phyloP scores from a whole-genome alignment of 768 basidiomycete genomes.

The Russula sp. region DNA sequence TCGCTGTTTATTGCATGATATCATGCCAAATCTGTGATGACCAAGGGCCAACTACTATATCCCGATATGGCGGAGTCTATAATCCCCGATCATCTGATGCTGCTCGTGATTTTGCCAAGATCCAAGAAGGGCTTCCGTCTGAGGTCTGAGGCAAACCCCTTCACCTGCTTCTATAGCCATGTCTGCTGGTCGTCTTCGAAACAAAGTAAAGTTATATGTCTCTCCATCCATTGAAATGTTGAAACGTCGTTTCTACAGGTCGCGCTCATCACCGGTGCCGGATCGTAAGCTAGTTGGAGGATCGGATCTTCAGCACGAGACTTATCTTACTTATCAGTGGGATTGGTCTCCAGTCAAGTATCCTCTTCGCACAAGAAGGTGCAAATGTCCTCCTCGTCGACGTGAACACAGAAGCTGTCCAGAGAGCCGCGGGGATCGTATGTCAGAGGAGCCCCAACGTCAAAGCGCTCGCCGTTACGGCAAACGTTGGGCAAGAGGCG shows the following conservation, averaged over 20 bases:
- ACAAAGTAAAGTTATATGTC: slow-evolving; percentile 44
- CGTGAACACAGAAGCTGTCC: slow-evolving; percentile 70
- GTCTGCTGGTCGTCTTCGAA: slow-evolving; percentile 51
- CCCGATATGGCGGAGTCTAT: no score
- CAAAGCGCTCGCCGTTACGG: slow-evolving; percentile 61
- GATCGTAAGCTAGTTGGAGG: slow-evolving; percentile 54
- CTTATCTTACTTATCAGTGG: slow-evolving; percentile 50
- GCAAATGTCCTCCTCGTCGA: slow-evolving; percentile 88
- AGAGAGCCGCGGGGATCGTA: slow-evolving; percentile 62
- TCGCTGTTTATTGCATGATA: no score
- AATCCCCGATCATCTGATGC: no score
- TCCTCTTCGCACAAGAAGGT: slow-evolving; percentile 92
- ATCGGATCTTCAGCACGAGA: neutral
- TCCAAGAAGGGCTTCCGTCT: no score
- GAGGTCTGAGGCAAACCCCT: neutral
- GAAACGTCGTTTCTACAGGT: slow-evolving; percentile 37
- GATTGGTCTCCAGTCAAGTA: slow-evolving; percentile 92
- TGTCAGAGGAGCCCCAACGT: slow-evolving; percentile 60
- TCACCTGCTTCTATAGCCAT: neutral
- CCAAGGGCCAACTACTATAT: no score
- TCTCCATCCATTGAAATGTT: neutral
- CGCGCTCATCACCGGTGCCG: slow-evolving; percentile 83
- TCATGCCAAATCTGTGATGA: no score
- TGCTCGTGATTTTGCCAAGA: no score
- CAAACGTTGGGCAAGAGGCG: slow-evolving; percentile 85